phyloP scores from a whole-genome alignment of 2,329 filamentous ascomycete species.

The Xylaria sp. region DNA sequence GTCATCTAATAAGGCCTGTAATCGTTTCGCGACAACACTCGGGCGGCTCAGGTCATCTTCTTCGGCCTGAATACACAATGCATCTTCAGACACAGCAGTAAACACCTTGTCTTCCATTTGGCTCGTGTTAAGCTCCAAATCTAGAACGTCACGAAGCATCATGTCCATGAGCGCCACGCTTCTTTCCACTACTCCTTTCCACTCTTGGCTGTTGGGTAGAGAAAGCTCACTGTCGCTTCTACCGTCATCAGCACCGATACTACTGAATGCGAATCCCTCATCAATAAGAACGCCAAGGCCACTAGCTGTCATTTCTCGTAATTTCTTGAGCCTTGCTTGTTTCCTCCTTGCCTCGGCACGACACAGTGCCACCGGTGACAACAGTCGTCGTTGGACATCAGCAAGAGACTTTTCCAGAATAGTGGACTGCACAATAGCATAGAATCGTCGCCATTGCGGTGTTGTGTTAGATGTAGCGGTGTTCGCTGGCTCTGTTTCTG shows the following conservation, averaged over 20 bases:
- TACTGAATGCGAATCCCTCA: conserved; percentile 75
- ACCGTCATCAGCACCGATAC: conserved; percentile 61
- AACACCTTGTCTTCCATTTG: conserved; percentile 72
- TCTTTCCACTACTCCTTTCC: conserved; percentile 76
- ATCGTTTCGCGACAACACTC: conserved; percentile 67
- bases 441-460: conserved; percentile 72
- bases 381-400: conserved; percentile 72
- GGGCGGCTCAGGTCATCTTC: conserved; percentile 56
- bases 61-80: conserved; percentile 58
- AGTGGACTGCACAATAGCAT: conserved; percentile 77
- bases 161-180: conserved; percentile 87
- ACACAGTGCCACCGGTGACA: conserved; percentile 79
- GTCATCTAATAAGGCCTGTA: conserved; percentile 71
- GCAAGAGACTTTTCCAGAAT: conserved; percentile 74
- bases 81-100: conserved; percentile 65
- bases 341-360: conserved; percentile 78
- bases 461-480: conserved; percentile 50
- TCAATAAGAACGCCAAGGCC: conserved; percentile 87
- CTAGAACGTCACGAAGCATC: conserved; percentile 74
- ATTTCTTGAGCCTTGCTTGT: conserved; percentile 70
- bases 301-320: conserved; percentile 82
- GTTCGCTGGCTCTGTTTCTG: conserved; percentile 35
- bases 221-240: conserved; percentile 50
- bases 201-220: conserved; percentile 53
- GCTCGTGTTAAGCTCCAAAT: conserved; percentile 64